phyloP scores from a whole-genome alignment of 192 early-diverging fungal species.

The Backusella parvicylindrica region DNA sequence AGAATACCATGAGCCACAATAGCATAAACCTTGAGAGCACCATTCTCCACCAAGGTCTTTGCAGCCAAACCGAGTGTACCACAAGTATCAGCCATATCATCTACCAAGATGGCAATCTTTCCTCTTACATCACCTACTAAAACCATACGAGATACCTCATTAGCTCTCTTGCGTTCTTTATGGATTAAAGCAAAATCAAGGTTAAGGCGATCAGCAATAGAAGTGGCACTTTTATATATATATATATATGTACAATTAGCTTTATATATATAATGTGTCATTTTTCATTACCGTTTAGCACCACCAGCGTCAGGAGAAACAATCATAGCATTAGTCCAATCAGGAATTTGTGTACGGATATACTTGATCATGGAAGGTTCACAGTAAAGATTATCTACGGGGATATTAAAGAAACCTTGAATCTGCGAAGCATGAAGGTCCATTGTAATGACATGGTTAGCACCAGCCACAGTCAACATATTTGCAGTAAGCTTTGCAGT shows the following conservation, averaged over 20 bases:
- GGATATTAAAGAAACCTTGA: slow-evolving; percentile 94
- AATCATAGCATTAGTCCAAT: slow-evolving; percentile 72
- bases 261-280: background rate
- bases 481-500: slow-evolving; percentile 95
- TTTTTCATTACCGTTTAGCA: slow-evolving; percentile 72
- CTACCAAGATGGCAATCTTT: slow-evolving; percentile 90
- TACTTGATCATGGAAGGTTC: slow-evolving; percentile 89
- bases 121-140: slow-evolving; percentile 92
- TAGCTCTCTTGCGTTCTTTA: slow-evolving; percentile 91
- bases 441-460: slow-evolving; percentile 98
- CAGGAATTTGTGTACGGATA: slow-evolving; percentile 73
- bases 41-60: slow-evolving; percentile 82
- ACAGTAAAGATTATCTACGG: slow-evolving; percentile 92
- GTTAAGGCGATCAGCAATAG: slow-evolving; percentile 89
- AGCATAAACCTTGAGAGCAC: slow-evolving; percentile 91
- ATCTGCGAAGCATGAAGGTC: slow-evolving; percentile 94
- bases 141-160: slow-evolving; percentile 89
- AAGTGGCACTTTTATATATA: slow-evolving; percentile 70
- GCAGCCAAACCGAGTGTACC: slow-evolving; percentile 89
- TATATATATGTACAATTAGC: background rate
- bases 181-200: slow-evolving; percentile 97
- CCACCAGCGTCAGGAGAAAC: slow-evolving; percentile 96
- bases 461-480: slow-evolving; percentile 91
- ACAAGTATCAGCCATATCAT: slow-evolving; percentile 98
- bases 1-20: slow-evolving; percentile 95